Evolutionary conservation across 2,329 filamentous ascomycete genomes (phyloP).

Genomic region (Alternaria viburni): DNA sequence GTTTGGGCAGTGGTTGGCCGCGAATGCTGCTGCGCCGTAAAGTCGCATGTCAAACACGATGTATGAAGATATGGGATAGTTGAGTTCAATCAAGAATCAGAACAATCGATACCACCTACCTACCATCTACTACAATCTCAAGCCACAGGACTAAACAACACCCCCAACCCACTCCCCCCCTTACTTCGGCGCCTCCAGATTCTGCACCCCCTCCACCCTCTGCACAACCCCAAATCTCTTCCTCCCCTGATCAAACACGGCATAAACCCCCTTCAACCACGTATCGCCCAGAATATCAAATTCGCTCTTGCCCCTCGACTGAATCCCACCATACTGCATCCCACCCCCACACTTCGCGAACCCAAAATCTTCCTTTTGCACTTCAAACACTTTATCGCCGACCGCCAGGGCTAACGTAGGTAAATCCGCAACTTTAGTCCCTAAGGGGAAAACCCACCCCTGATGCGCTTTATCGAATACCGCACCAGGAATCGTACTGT

Average conservation of each 20-base stretch:
- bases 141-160: neutral
- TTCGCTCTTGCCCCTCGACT: constrained; percentile 53
- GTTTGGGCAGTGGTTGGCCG: constrained; percentile 61
- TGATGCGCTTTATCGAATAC: constrained; percentile 59
- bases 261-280: constrained; percentile 70
- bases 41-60: no score
- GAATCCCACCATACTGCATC: constrained; percentile 69
- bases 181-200: constrained; percentile 19
- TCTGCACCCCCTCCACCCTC: constrained; percentile 46
- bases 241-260: constrained; percentile 69
- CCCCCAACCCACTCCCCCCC: neutral
- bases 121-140: neutral
- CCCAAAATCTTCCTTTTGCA: constrained; percentile 65
- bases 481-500: constrained; percentile 67
- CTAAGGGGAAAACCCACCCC: constrained; percentile 68
- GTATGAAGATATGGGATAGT: neutral
- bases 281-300: constrained; percentile 71
- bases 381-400: constrained; percentile 63
- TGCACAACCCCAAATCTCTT: constrained; percentile 66
- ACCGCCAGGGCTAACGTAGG: constrained; percentile 69
- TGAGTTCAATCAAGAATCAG: neutral
- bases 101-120: neutral
- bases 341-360: constrained; percentile 63
- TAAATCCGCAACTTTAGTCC: constrained; percentile 58
- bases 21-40: constrained; percentile 18